These are phyloP conservation scores for Fusarium sp. DNA, from an alignment of 2,329 filamentous ascomycete species.

Conservation along the genomic window DNA sequence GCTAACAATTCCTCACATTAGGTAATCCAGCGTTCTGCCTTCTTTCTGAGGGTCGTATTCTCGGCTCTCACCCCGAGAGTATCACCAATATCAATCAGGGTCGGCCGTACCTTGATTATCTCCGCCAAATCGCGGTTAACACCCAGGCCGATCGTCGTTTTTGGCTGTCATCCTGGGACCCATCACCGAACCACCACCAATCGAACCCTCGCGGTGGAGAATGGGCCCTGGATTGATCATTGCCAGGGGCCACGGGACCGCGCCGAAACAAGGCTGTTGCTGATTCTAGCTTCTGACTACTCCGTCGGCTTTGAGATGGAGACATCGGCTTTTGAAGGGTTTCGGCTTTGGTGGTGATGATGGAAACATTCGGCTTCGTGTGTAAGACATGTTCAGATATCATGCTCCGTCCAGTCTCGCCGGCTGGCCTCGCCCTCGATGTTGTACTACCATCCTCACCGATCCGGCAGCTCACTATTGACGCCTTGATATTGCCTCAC, in stretches of 20 bases:
- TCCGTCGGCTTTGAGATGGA: not conserved
- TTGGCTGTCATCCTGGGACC: not conserved
- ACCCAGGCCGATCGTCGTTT: not conserved
- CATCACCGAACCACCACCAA: not conserved
- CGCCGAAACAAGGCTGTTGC: not conserved
- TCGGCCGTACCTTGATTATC: not conserved
- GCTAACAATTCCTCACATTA: not conserved
- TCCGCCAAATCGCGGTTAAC: not conserved
- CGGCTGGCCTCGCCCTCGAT: not conserved
- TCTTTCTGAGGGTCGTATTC: not conserved
- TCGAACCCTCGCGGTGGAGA: not conserved
- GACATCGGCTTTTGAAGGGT: not conserved
- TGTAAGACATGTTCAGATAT: not conserved
- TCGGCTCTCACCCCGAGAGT: not conserved
- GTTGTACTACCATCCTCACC: not conserved
- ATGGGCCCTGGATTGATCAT: slow-evolving; percentile 3
- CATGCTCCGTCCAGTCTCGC: not conserved
- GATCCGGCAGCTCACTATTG: not conserved
- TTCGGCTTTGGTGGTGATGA: not conserved
- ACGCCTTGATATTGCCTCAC: not conserved
- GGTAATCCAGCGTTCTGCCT: not conserved
- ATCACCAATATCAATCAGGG: not conserved
- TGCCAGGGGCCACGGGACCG: not conserved
- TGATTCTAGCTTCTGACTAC: not conserved
- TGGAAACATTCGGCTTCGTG: not conserved